Evolutionary conservation across 805 yeast species (phyloP), one percentile per base, ranked within the genome.

Genomic region (Wickerhamomyces chaumierensis): DNA sequence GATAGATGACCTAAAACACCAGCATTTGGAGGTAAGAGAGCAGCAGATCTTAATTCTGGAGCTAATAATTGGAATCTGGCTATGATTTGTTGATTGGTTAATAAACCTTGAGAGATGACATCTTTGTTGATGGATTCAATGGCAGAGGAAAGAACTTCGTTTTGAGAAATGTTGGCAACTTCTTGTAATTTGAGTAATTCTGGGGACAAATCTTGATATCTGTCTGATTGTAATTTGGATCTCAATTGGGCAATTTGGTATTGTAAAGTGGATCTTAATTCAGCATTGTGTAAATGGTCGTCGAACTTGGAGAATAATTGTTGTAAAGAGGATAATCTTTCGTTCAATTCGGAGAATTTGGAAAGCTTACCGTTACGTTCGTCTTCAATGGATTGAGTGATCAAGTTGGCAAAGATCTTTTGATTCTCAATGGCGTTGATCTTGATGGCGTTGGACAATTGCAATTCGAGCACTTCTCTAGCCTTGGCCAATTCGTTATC

Each of bases 1-100:
- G 94, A 72, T 33, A 87, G 58, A 60, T 92, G 96, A 23, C 96
- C 97, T 50, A 90, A 73, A 39, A 92, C 72, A 54, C 98, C 98
- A 19, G 98, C 95, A 54, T 90, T 84, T 49, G 94, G 94, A 39
- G 97, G 96, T 44, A 88, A 73, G 49, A 92, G 65, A 4, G 96
- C 78, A 7, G 94, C 88, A 23, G 86, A 75, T 60, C 95, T 79
- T 55, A 92, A 74, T 62, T 90, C 95, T 14, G 94, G 92, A 18
- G 72, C 78, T 42, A 92, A 69, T 39, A 78, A 64, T 46, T 77
- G 74, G 84, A 52, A 54, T 47, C 58, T 48, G 11, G 58, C 44
- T 35, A 50, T 48, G 36, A 54, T 43, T 39, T 54, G 58, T 2
- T 55, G 40, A 36, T 47, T 53, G 1, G 58, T 51, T 46, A 88